Conservation (phyloP, 1,139 yeast species). For the Zygosaccharomyces pseudobailii region DNA sequence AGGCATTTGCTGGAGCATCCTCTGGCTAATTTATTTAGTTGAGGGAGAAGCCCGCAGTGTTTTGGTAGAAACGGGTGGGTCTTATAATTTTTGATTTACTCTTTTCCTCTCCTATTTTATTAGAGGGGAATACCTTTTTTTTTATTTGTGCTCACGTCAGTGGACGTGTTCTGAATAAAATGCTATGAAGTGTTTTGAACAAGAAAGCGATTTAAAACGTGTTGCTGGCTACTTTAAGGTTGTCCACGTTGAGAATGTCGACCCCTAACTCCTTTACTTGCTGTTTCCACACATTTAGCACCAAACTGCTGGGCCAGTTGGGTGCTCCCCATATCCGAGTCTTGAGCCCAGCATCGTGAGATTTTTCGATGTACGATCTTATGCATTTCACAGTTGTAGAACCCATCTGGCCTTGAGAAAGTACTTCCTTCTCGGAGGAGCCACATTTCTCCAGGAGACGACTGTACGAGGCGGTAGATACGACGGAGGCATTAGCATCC, state of each 20-base stretch:
- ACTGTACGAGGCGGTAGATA: slow-evolving; percentile 25
- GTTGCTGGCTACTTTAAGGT: slow-evolving; percentile 24
- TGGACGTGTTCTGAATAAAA: slow-evolving; percentile 5
- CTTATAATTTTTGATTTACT: slow-evolving; percentile 80
- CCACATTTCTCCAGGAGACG: slow-evolving; percentile 16
- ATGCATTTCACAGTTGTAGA: slow-evolving; percentile 30
- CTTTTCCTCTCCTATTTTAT: slow-evolving; percentile 8
- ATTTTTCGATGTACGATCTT: slow-evolving; percentile 27
- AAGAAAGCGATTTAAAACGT: not conserved
- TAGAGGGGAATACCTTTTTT: slow-evolving; percentile 1
- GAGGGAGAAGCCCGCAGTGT: slow-evolving; percentile 17
- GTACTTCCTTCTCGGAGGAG: slow-evolving; percentile 7
- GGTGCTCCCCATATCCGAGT: slow-evolving; percentile 53
- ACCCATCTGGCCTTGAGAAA: slow-evolving; percentile 17
- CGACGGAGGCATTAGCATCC: slow-evolving; percentile 14
- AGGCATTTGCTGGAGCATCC: slow-evolving; percentile 1
- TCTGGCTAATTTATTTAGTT: not conserved
- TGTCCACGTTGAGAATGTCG: slow-evolving; percentile 46
- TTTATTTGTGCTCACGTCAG: slow-evolving; percentile 5
- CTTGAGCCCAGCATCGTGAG: slow-evolving; percentile 38
- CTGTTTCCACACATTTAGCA: slow-evolving; percentile 40
- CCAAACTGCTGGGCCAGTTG: slow-evolving; percentile 39
- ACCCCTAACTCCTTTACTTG: slow-evolving; percentile 36
- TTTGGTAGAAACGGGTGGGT: slow-evolving; percentile 61
- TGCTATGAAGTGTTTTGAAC: not conserved